Evolutionary conservation across 495 filamentous ascomycete genomes (phyloP), one percentile per base, ranked within the genome.

Genomic region (Penicillium daleae): DNA sequence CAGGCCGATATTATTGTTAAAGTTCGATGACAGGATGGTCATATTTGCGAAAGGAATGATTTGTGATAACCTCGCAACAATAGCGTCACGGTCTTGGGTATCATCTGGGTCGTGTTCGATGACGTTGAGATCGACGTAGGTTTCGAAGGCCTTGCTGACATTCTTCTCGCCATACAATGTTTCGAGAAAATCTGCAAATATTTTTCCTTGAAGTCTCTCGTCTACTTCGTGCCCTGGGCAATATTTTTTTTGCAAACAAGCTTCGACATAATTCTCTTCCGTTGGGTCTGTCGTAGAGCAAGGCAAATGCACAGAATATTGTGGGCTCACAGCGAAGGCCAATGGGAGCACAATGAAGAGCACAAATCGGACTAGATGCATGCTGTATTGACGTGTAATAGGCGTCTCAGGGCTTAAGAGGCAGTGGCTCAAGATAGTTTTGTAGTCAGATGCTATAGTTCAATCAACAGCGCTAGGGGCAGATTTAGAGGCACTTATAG

Each of bases 141-240:
- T 44, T 44, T 44, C 40, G 40, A 44, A 44, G 40, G 40, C 40
- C 40, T 44, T 44, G 40, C n/a, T 44, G 40, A 44, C 21, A 44
- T 44, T 44, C 21, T 44, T 44, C n/a, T 44, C 40, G 40, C 40
- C 40, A 10, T 44, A 44, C 15, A 44, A 7, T 22, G 40, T 44
- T 22, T 44, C n/a, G n/a, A 44, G n/a, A 9, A 44, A 44, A 19
- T 5, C 6, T 1, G 40, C n/a, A 10, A 44, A 44, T 44, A 44
- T 19, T 19, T 44, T 6, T 19, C 5, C 6, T 44, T 44, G 40
- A 15, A 44, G 17, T 7, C n/a, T 22, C 21, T 44, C 40, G 40
- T 22, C 21, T 5, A 22, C 40, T 22, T 44, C 40, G 9, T 9
- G 21, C 4, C 40, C 40, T 21, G 40, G 40, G 9, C 40, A 44